Conservation (phyloP, 192 early-diverging fungal genomes). For the Umbelopsis isabellina region DNA sequence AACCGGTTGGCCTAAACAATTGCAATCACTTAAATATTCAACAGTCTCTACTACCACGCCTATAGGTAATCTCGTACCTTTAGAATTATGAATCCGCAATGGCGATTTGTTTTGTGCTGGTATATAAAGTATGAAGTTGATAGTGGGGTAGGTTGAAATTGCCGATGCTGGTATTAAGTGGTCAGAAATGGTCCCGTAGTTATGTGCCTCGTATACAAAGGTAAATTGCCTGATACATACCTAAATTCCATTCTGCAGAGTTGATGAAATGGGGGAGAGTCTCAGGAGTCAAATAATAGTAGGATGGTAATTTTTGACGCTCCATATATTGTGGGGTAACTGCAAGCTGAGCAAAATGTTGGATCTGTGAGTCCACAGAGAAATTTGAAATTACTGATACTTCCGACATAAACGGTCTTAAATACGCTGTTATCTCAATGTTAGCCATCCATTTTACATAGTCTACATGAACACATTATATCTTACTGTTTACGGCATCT, state of each 20-base stretch:
- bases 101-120: constrained; percentile 72
- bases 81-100: constrained; percentile 62
- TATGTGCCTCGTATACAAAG: not conserved
- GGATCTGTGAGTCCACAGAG: constrained; percentile 79
- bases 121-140: constrained; percentile 92
- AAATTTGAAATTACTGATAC: constrained; percentile 75
- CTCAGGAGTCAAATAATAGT: constrained; percentile 65
- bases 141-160: constrained; percentile 75
- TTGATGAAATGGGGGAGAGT: constrained; percentile 91
- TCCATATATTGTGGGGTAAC: constrained; percentile 60
- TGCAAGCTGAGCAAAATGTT: constrained; percentile 81
- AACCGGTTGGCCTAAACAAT: constrained; percentile 42
- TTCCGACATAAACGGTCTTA: constrained; percentile 75
- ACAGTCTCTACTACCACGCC: not conserved
- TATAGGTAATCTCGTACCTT: constrained; percentile 37
- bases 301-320: constrained; percentile 43
- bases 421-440: constrained; percentile 49
- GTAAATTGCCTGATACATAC: constrained; percentile 37
- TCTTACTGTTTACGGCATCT: constrained; percentile 60
- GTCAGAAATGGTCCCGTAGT: constrained; percentile 21
- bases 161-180: constrained; percentile 62
- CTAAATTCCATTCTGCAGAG: constrained; percentile 94
- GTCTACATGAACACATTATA: not conserved
- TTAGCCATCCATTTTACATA: not conserved
- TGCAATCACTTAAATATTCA: not conserved